Percentiles rank a stretch among this genome's conserved stretches.
These are phyloP conservation scores for Fusarium pininemorale DNA, from an alignment of 2,329 filamentous ascomycete species.

Conservation along the genomic window DNA sequence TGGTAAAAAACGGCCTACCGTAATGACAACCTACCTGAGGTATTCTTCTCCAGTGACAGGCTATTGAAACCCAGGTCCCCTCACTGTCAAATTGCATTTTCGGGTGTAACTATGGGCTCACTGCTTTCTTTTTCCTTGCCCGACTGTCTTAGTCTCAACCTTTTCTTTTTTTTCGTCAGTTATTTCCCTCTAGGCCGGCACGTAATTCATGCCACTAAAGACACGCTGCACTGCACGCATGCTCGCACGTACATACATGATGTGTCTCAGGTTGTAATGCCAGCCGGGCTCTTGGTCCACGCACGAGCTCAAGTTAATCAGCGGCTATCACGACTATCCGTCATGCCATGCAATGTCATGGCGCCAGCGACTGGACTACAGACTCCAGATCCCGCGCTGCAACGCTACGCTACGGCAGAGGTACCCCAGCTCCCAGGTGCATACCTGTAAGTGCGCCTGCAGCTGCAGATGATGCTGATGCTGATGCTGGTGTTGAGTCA, in stretches of 20 bases:
- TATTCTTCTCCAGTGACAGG: neutral
- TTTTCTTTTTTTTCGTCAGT: slow-evolving; percentile 15
- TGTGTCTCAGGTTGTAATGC: slow-evolving; percentile 18
- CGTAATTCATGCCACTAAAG: slow-evolving; percentile 7
- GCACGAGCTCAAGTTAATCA: neutral
- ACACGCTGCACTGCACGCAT: neutral
- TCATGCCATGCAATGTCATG: neutral
- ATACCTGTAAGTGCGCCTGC: neutral
- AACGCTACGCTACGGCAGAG: slow-evolving; percentile 20
- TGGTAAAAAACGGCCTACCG: neutral
- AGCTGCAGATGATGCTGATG: slow-evolving; percentile 12
- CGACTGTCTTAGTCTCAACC: neutral
- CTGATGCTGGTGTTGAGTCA: slow-evolving; percentile 1
- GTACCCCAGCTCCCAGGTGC: slow-evolving; percentile 10
- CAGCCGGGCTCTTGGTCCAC: slow-evolving; percentile 15
- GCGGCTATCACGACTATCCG: neutral
- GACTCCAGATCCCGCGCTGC: slow-evolving; percentile 25
- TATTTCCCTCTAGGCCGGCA: slow-evolving; percentile 17
- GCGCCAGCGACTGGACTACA: neutral
- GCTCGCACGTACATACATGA: slow-evolving; percentile 14
- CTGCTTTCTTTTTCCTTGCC: slow-evolving; percentile 24
- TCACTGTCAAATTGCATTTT: neutral
- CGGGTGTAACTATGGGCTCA: neutral
- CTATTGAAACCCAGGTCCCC: neutral
- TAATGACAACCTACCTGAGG: no score